Base-by-base conservation (phyloP, 2,329 filamentous ascomycete genomes). In the Aureobasidium lini region DNA sequence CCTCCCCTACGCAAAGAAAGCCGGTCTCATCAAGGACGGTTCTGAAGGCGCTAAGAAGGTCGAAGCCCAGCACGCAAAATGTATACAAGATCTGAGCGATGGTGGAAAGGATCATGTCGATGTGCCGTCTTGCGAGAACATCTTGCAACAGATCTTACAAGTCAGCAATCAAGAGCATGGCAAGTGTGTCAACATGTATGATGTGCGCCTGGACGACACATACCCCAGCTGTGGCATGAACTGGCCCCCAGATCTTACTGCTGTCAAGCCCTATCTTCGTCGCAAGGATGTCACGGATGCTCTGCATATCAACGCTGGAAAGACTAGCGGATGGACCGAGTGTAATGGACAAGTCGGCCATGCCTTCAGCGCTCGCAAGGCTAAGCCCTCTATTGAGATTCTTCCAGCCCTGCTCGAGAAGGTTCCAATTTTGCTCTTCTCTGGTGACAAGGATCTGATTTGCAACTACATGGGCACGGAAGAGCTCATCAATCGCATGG, bases 401-500 rank as follows among this genome's bases (percentile, higher is more conserved):
- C 78, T 99, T 1, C 93, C 94, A 0, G 86, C 83, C 3, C 75
- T 99, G 16, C 79, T 99, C 9, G 81, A 86, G 64, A 80, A 94
- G 60, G 75, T 97, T 9, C 87, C 88, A 1, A 81, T 95, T 42
- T 76, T 96, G 1, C 83, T 99, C 18, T 99, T 97, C 76, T 96
- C 91, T 2, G 94, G 94, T 56, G 89, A 92, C 62, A 85, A 95
- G 67, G 94, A 99, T 71, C 77, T 97, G 28, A 97, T 99, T 66
- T 99, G 94, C 81, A 99, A 99, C 72, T 91, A 99, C 70, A 76
- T 96, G 32, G 94, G 94, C 61, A 99, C 94, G 0, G 94, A 99
- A 71, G 83, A 88, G 31, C 74, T 99, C 65, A 96, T 99, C 69
- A 85, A 87, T 72, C 92, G 90, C 68, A 85, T 99, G 84, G 77